These are phyloP conservation scores for Mycena galopus DNA, from an alignment of 768 basidiomycete genomes.

Conservation along the genomic window DNA sequence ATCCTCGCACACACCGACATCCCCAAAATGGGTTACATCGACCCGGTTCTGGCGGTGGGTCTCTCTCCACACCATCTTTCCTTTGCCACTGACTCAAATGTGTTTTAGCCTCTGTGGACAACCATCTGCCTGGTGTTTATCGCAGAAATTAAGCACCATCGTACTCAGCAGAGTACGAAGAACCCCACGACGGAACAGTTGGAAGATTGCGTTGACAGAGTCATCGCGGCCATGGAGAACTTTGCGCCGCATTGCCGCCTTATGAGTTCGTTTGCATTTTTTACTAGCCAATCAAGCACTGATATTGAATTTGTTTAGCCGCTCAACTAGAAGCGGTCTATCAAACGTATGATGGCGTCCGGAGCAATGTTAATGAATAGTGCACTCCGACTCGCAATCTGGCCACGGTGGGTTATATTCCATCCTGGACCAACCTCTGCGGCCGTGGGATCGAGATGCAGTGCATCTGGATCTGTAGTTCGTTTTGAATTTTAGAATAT, in stretches of 20 bases:
- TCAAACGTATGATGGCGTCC: background rate
- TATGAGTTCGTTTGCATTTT: background rate
- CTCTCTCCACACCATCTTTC: background rate
- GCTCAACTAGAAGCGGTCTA: background rate
- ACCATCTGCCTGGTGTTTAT: background rate
- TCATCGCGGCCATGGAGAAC: background rate
- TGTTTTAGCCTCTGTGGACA: background rate
- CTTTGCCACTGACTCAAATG: background rate
- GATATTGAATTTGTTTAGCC: background rate
- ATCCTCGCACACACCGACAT: constrained; percentile 19
- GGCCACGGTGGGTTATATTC: no score
- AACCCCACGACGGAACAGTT: background rate
- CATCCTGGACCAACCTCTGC: no score
- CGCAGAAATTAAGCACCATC: background rate
- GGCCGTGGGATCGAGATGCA: no score
- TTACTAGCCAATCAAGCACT: background rate
- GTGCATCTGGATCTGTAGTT: no score
- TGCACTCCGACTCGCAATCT: no score
- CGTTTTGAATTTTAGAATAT: no score
- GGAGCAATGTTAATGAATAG: background rate
- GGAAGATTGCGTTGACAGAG: background rate
- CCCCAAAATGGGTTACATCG: background rate
- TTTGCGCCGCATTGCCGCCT: background rate
- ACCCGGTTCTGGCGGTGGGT: background rate
- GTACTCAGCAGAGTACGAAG: background rate